These are phyloP conservation scores for Raffaelea albimanens DNA, from an alignment of 2,329 filamentous ascomycete genomes.

Conservation along the genomic window DNA sequence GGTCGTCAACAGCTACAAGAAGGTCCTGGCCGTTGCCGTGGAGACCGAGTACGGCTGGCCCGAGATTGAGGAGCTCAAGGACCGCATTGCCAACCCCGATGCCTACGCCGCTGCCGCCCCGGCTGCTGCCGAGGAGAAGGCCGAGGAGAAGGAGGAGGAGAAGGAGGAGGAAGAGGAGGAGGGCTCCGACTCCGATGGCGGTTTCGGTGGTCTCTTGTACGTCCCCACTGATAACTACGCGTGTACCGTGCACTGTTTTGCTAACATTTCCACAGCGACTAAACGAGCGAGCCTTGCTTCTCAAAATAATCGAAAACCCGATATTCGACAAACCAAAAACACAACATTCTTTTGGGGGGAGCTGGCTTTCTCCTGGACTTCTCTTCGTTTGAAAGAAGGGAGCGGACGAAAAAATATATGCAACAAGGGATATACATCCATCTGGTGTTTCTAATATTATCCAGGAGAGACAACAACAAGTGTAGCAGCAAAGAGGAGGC, in stretches of 20 bases:
- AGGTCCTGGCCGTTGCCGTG: slow-evolving; percentile 78
- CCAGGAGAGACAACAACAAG: too few relatives aligned
- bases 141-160: slow-evolving; percentile 48
- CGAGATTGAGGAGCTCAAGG: slow-evolving; percentile 96
- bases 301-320: background rate
- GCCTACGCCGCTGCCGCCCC: slow-evolving; percentile 83
- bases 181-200: slow-evolving; percentile 56
- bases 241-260: background rate
- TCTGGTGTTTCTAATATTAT: too few relatives aligned
- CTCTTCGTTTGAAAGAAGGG: too few relatives aligned
- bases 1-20: slow-evolving; percentile 97
- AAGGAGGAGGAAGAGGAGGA: slow-evolving; percentile 58
- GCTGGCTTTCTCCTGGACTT: too few relatives aligned
- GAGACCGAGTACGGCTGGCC: slow-evolving; percentile 90
- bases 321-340: slow-evolving; percentile 7
- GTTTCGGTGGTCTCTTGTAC: slow-evolving; percentile 71
- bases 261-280: slow-evolving; percentile 10
- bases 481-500: too few relatives aligned
- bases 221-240: background rate
- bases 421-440: too few relatives aligned
- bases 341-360: too few relatives aligned
- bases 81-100: slow-evolving; percentile 98
- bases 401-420: too few relatives aligned
- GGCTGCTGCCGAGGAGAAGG: slow-evolving; percentile 43
- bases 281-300: slow-evolving; percentile 1